Conservation (phyloP, 805 yeast species). For the Candida montana region DNA sequence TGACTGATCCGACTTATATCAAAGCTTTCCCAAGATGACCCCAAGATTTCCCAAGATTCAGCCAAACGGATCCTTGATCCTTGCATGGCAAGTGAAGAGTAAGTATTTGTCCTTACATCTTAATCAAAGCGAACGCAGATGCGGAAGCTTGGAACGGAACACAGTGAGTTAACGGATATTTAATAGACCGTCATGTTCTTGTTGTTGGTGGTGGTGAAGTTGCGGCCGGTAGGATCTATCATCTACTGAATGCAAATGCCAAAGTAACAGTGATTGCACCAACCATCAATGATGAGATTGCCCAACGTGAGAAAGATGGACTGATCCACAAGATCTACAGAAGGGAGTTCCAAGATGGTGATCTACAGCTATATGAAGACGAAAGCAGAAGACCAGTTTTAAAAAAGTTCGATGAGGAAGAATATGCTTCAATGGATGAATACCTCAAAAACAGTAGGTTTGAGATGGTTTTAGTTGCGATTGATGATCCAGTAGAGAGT, state of each 20-base stretch:
- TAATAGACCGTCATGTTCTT: slow-evolving; percentile 54
- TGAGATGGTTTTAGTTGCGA: slow-evolving; percentile 66
- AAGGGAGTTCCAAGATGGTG: slow-evolving; percentile 42
- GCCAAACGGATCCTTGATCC: slow-evolving; percentile 51
- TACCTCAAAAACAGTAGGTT: slow-evolving; percentile 34
- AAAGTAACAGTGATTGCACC: slow-evolving; percentile 59
- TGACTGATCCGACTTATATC: too few relatives aligned
- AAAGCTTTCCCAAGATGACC: too few relatives aligned
- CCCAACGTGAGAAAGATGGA: slow-evolving; percentile 33
- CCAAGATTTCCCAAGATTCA: slow-evolving; percentile 22
- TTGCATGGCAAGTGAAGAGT: slow-evolving; percentile 71
- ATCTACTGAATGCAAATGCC: slow-evolving; percentile 66
- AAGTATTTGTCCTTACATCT: slow-evolving; percentile 23
- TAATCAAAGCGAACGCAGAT: too few relatives aligned
- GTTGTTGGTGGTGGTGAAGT: slow-evolving; percentile 80
- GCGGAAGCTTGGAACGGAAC: too few relatives aligned
- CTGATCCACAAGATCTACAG: slow-evolving; percentile 36
- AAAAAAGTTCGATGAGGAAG: slow-evolving; percentile 14
- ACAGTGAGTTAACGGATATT: too few relatives aligned
- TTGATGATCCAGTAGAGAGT: slow-evolving; percentile 63
- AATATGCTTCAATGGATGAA: slow-evolving; percentile 25
- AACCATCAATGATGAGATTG: slow-evolving; percentile 30
- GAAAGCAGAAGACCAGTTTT: slow-evolving; percentile 7
- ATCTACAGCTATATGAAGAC: slow-evolving; percentile 45
- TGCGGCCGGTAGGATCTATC: slow-evolving; percentile 63